Base-by-base conservation (phyloP, 2,329 filamentous ascomycete genomes). In the Westerdykella ornata region DNA sequence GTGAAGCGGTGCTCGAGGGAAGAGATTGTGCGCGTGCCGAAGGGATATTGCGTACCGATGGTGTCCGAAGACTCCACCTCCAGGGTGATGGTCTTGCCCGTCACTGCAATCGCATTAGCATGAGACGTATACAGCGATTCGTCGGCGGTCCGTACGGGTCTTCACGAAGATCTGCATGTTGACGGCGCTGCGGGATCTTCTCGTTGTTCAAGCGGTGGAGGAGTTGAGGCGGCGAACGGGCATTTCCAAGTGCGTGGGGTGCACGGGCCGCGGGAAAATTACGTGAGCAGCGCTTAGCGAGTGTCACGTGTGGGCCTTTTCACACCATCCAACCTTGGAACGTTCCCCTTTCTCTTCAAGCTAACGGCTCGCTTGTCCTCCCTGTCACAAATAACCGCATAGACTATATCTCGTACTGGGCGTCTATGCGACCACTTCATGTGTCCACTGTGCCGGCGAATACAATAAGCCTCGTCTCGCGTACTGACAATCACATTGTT, bases 51-150 rank as follows among this genome's bases (percentile, higher is more conserved):
- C 59, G 58, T 62, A 64, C 60, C 60, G 78, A 97, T 97, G 67
- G 90, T 96, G 76, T 97, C 90, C 69, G 82, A 88, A 68, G 88
- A 95, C 84, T 96, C 90, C 72, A 96, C 89, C 84, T 97, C 90
- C 67, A 96, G 85, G 75, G 92, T 97, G 81, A 97, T 96, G 74
- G 90, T 97, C 87, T 97, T 97, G 77, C 92, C 90, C 81, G 90
- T 96, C 41, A 63, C 54, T 59, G 41, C 31, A 8, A 42, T 18
- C 29, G 28, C 31, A 32, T 47, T 20, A 45, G 42, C 34, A 38
- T 16, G 19, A 33, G 44, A 36, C 38, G 38, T 26, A 26, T 26
- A 54, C 41, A 57, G 49, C 46, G 46, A 37, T 4, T 3, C 38
- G 38, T 30, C 16, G 32, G 36, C 13, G 29, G 6, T 33, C 51